A percentile compares a stretch with the other conserved stretches of the same genome.
phyloP scores from a whole-genome alignment of 208 protist genomes.

The Dictyostelium gargantuum region DNA sequence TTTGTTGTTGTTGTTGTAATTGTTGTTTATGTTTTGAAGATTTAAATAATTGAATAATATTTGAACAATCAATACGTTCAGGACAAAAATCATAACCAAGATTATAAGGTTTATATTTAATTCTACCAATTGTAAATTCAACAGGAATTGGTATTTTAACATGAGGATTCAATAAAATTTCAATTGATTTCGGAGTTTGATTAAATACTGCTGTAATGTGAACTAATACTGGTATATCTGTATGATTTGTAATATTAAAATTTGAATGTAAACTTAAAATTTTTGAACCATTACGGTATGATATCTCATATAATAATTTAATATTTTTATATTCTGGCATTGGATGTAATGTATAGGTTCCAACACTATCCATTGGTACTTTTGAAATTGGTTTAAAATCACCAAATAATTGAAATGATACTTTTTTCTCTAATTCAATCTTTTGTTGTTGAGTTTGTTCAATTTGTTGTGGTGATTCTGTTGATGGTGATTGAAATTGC shows the following conservation, averaged over 20 bases:
- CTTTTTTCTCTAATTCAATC: not conserved
- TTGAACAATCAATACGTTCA: conserved; percentile 47
- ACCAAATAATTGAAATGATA: conserved; percentile 64
- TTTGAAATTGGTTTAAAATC: conserved; percentile 41
- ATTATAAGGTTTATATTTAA: conserved; percentile 48
- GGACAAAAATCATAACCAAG: not conserved
- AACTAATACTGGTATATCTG: conserved; percentile 3
- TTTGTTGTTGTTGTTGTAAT: not conserved
- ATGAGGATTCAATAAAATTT: not conserved
- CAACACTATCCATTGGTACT: conserved; percentile 56
- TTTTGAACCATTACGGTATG: conserved; percentile 40
- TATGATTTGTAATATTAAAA: conserved; percentile 40
- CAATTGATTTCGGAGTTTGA: not conserved
- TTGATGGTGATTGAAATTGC: not conserved
- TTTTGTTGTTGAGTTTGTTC: not conserved
- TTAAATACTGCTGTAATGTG: not conserved
- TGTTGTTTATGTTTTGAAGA: not conserved
- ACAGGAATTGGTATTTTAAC: conserved; percentile 25
- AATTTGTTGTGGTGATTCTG: not conserved
- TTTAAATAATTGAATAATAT: not conserved
- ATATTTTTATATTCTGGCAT: conserved; percentile 33
- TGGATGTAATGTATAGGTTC: conserved; percentile 48
- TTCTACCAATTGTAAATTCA: conserved; percentile 19
- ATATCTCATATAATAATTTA: conserved; percentile 59
- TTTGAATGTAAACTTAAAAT: conserved; percentile 28